Percentiles rank a stretch among this genome's conserved stretches.
Evolutionary conservation across 2,329 filamentous ascomycete species (phyloP).

Genomic region (Aspergillus sp.): DNA sequence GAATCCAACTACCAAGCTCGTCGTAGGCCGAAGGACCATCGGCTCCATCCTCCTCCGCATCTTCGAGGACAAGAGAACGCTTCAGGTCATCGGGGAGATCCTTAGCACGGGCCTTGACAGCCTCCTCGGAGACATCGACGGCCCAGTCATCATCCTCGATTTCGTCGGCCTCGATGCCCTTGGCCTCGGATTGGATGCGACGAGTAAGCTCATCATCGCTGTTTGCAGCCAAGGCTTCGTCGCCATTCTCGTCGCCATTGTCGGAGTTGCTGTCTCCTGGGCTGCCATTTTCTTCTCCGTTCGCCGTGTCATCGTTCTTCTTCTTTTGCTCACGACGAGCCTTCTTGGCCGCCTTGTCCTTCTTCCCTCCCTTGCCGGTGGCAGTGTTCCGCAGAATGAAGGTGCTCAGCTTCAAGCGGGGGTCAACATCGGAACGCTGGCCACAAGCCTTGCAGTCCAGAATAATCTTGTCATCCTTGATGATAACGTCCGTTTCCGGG

Average conservation of each 20-base stretch:
- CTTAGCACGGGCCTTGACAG: slow-evolving; percentile 90
- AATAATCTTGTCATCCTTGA: slow-evolving; percentile 89
- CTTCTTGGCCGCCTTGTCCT: slow-evolving; percentile 94
- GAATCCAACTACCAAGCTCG: slow-evolving; percentile 89
- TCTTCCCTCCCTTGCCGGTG: slow-evolving; percentile 86
- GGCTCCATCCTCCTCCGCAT: slow-evolving; percentile 75
- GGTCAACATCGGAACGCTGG: slow-evolving; percentile 85
- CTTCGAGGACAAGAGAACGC: slow-evolving; percentile 80
- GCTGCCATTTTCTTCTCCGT: slow-evolving; percentile 59
- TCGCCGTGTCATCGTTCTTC: slow-evolving; percentile 55
- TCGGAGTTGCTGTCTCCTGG: slow-evolving; percentile 66
- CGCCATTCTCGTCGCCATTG: slow-evolving; percentile 64
- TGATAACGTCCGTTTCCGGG: slow-evolving; percentile 91
- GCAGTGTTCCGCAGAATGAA: slow-evolving; percentile 93
- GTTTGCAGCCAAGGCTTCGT: slow-evolving; percentile 66
- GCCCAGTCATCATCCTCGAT: slow-evolving; percentile 81
- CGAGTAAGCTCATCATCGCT: slow-evolving; percentile 93
- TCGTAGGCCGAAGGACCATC: slow-evolving; percentile 82
- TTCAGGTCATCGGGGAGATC: slow-evolving; percentile 94
- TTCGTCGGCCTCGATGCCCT: slow-evolving; percentile 67
- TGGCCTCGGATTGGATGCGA: slow-evolving; percentile 65
- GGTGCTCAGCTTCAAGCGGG: slow-evolving; percentile 90
- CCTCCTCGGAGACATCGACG: slow-evolving; percentile 93
- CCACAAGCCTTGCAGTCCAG: slow-evolving; percentile 99
- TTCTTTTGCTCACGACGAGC: slow-evolving; percentile 76